Evolutionary conservation across 1,139 yeast genomes (phyloP).

Genomic region (Zygosaccharomyces pseudobailii): DNA sequence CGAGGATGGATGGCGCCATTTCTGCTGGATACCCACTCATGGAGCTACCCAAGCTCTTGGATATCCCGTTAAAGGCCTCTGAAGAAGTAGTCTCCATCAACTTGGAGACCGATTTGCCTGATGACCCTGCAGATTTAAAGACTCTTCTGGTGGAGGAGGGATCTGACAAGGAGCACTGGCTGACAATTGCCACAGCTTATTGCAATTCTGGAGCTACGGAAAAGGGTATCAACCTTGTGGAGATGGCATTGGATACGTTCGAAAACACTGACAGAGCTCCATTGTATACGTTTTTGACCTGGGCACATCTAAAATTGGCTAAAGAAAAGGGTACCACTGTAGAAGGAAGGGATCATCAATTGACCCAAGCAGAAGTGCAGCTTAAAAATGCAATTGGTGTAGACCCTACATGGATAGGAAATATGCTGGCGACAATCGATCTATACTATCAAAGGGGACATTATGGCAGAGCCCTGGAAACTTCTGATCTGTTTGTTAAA

Average conservation of each 20-base stretch:
- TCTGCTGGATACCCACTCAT: conserved; percentile 33
- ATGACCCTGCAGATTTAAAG: conserved; percentile 79
- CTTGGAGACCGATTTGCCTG: conserved; percentile 71
- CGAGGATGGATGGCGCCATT: conserved; percentile 6
- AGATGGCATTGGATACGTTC: conserved; percentile 51
- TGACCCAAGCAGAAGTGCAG: conserved; percentile 35
- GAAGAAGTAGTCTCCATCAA: conserved; percentile 72
- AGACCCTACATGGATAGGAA: conserved; percentile 44
- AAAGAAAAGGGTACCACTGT: conserved; percentile 36
- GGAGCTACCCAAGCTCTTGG: conserved; percentile 39
- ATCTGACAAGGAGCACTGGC: conserved; percentile 76
- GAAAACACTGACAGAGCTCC: conserved; percentile 45
- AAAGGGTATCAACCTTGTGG: conserved; percentile 63
- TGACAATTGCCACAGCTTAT: conserved; percentile 76
- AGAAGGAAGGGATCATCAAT: conserved; percentile 27
- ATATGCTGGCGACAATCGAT: conserved; percentile 57
- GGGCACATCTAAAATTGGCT: conserved; percentile 62
- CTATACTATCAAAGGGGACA: conserved; percentile 45
- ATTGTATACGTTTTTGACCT: conserved; percentile 60
- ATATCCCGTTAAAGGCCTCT: conserved; percentile 60
- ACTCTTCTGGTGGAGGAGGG: conserved; percentile 73
- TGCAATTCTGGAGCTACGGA: conserved; percentile 53
- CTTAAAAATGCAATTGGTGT: conserved; percentile 36
- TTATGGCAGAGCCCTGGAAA: conserved; percentile 63
- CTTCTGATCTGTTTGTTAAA: conserved; percentile 51